Evolutionary conservation across 2,329 filamentous ascomycete genomes (phyloP).

Genomic region (Trichoderma arundinaceum): DNA sequence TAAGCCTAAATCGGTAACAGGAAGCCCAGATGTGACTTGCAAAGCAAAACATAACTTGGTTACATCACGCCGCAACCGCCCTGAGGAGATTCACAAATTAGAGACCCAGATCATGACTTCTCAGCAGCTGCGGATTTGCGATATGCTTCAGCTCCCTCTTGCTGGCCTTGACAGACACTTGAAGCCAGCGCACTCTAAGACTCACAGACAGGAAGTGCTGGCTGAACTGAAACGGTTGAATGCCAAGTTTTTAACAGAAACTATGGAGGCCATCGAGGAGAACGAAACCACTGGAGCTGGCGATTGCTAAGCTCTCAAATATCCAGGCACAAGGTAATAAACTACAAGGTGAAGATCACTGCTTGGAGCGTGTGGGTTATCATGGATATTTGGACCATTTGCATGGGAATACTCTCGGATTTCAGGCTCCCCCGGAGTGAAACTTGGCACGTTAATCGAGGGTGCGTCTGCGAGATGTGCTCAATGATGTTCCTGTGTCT

Average conservation of each 20-base stretch:
- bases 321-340: background rate
- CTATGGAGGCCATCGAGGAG: background rate
- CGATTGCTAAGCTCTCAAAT: background rate
- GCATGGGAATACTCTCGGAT: background rate
- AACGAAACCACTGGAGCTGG: background rate
- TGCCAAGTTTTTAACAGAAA: slow-evolving; percentile 39
- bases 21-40: background rate
- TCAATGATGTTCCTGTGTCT: background rate
- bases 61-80: background rate
- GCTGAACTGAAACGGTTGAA: slow-evolving; percentile 40
- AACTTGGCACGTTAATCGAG: background rate
- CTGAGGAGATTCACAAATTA: background rate
- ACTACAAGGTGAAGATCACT: background rate
- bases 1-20: background rate
- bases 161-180: slow-evolving; percentile 38
- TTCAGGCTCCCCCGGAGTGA: background rate
- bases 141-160: slow-evolving; percentile 36
- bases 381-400: background rate
- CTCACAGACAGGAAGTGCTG: slow-evolving; percentile 39
- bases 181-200: slow-evolving; percentile 26
- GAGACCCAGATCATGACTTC: background rate
- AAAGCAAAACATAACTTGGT: background rate
- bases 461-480: background rate
- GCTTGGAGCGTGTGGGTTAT: background rate
- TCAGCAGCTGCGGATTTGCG: slow-evolving; percentile 31